Evolutionary conservation across 2,329 filamentous ascomycete species (phyloP), one percentile per base, ranked within the genome.

Genomic region (Hypoxylon sp.): DNA sequence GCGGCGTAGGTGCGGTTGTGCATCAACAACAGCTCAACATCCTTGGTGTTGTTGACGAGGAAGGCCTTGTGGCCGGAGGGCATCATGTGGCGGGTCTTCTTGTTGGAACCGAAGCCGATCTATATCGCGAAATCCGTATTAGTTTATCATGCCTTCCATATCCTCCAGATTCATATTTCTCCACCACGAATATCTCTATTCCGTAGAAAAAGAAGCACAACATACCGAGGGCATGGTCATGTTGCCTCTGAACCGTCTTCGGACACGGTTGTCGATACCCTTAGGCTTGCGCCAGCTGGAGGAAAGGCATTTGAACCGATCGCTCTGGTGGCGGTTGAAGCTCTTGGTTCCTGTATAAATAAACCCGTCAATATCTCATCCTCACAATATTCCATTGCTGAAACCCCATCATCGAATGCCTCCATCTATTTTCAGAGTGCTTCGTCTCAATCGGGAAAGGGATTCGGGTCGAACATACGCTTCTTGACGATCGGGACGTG

Each of bases 401-500:
- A 43, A 21, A 11, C 13, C 28, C 30, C 30, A 48, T 57, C 28
- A 25, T 61, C 43, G 23, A 43, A 6, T 13, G 2, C 25, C 13
- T 56, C 43, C 23, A 48, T 46, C 23, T 23, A 38, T 61, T 32
- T 38, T 38, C 60, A 21, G 6, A 11, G 21, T 48, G 49, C 11
- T 5, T 67, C 61, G 63, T 59, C 55, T 41, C 41, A 56, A 62
- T 64, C 60, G 64, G 56, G 46, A 60, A 38, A 28, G 41, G 58
- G 62, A 57, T 53, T 43, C 62, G 60, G 66, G 73, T 74, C 67
- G 76, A 80, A 94, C 93, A 82, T 95, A 97, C 94, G 94, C 94
- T 99, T 99, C 93, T 99, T 99, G 82, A 99, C 93, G 90, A 99
- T 99, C 81, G 94, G 91, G 83, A 98, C 90, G 87, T 98, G 96